phyloP scores from a whole-genome alignment of 176 grass and related monocot genomes.

The Avena sativa region DNA sequence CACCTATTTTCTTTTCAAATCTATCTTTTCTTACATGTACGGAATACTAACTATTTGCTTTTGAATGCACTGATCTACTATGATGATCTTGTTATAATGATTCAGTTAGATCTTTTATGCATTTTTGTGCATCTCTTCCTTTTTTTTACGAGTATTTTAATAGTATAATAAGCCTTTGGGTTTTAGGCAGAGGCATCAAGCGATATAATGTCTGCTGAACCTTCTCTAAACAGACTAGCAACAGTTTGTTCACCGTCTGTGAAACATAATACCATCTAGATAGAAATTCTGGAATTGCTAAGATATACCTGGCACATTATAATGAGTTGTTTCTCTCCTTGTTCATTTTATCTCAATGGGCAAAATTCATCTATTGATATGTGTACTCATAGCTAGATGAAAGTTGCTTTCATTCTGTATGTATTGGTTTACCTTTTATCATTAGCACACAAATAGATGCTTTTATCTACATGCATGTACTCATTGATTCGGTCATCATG shows the following conservation, averaged over 20 bases:
- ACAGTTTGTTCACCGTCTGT: neutral
- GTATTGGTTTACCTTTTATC: neutral
- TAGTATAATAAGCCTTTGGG: no score
- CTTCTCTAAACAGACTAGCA: neutral
- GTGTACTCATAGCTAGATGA: neutral
- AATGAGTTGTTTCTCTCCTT: neutral
- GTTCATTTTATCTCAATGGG: neutral
- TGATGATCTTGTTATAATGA: neutral
- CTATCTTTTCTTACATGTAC: no score
- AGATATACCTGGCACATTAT: neutral
- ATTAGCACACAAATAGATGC: neutral
- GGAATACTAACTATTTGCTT: neutral
- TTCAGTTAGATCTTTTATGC: neutral
- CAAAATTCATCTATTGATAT: neutral
- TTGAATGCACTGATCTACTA: neutral
- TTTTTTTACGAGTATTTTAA: neutral
- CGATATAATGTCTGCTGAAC: neutral
- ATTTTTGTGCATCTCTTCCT: neutral
- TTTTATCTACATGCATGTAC: neutral
- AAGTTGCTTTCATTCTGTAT: conserved; percentile 1
- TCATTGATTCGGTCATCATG: neutral
- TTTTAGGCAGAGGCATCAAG: no score
- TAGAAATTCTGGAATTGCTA: neutral
- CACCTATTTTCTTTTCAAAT: no score
- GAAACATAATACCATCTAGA: neutral